Evolutionary conservation across 176 grass and related monocot species (phyloP).

Genomic region (Canna indica): DNA sequence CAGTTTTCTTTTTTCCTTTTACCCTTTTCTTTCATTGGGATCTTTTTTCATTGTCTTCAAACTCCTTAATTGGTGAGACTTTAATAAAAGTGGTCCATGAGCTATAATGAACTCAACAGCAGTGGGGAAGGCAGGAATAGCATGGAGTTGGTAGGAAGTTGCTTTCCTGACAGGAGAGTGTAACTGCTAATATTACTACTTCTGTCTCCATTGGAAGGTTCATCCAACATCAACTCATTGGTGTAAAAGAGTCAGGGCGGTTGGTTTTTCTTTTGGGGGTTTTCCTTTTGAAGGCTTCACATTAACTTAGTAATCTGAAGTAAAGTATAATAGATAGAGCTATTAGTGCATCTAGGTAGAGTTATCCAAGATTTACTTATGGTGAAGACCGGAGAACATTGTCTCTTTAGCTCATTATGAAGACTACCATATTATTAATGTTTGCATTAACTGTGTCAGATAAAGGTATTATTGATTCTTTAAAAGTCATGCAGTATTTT

Average conservation of each 20-base stretch:
- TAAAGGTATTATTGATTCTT: no score
- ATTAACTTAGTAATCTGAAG: no score
- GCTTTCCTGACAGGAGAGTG: not conserved
- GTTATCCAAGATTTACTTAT: not conserved
- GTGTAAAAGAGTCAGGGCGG: no score
- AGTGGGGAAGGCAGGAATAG: not conserved
- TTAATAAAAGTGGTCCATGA: constrained; percentile 1
- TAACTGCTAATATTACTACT: no score
- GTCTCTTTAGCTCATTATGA: not conserved
- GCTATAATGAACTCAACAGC: not conserved
- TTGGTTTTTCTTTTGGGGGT: no score
- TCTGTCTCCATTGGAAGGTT: no score
- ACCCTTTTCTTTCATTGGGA: not conserved
- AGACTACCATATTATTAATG: not conserved
- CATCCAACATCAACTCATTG: no score
- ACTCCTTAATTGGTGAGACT: not conserved
- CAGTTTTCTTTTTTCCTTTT: not conserved
- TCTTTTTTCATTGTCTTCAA: not conserved
- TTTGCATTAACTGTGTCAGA: no score
- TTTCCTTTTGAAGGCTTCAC: no score
- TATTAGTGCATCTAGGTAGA: not conserved
- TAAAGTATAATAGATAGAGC: no score
- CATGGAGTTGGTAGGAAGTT: not conserved
- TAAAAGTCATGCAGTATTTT: no score
- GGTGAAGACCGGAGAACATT: not conserved